phyloP scores from a whole-genome alignment of 805 yeast species.

The Kodamaea restingae region DNA sequence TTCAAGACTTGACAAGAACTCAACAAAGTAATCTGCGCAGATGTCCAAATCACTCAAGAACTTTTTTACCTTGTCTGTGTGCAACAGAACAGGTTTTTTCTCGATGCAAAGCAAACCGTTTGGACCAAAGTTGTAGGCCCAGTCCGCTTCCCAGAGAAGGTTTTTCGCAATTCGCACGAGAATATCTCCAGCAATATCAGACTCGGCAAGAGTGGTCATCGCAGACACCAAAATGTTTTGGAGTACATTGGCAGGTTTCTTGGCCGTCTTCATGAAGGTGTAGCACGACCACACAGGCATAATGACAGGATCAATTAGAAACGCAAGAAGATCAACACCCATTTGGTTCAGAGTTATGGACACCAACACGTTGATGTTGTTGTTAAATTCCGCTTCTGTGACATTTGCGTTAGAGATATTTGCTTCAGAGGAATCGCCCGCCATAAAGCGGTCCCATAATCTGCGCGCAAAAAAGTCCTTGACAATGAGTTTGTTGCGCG shows the following conservation, averaged over 20 bases:
- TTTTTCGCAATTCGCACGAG: constrained; percentile 33
- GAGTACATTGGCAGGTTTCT: constrained; percentile 32
- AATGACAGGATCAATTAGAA: constrained; percentile 29
- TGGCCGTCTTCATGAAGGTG: constrained; percentile 27
- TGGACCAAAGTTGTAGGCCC: constrained; percentile 43
- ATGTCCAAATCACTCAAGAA: constrained; percentile 29
- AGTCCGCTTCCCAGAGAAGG: constrained; percentile 27
- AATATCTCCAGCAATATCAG: constrained; percentile 17
- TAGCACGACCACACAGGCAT: constrained; percentile 44
- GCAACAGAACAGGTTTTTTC: constrained; percentile 2
- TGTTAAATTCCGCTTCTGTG: constrained; percentile 50
- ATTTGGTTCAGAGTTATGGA: constrained; percentile 49
- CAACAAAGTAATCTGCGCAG: constrained; percentile 25
- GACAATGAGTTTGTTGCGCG: constrained; percentile 46
- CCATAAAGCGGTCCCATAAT: constrained; percentile 41
- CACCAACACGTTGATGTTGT: constrained; percentile 59
- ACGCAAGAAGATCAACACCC: constrained; percentile 20
- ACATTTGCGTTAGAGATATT: too few relatives aligned
- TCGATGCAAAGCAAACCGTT: constrained; percentile 34
- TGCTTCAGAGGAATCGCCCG: too few relatives aligned
- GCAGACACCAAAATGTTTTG: constrained; percentile 37
- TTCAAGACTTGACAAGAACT: constrained; percentile 47
- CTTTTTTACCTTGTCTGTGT: constrained; percentile 20
- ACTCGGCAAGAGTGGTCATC: constrained; percentile 23
- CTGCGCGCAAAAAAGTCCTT: constrained; percentile 55